phyloP scores from a whole-genome alignment of 78 protist genomes.

The Creolimax fragrantissima region DNA sequence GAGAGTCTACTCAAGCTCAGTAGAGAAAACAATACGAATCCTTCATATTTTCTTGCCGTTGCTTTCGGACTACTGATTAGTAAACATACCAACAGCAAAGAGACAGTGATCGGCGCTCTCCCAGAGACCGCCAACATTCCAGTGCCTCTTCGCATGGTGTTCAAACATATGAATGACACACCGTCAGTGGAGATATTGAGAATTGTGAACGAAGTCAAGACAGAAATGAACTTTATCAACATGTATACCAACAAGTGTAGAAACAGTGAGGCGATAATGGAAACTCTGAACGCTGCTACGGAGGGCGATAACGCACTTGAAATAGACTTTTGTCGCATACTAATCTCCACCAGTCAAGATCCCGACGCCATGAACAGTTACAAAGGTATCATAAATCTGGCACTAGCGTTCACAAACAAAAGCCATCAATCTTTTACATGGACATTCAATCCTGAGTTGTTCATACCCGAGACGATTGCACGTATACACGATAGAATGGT shows the following conservation, averaged over 20 bases:
- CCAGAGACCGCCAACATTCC: neutral
- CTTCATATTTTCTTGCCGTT: neutral
- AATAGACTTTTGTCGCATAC: neutral
- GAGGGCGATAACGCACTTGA: neutral
- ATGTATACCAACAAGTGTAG: neutral
- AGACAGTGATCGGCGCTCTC: neutral
- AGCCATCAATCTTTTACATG: neutral
- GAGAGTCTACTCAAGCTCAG: neutral
- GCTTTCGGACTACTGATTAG: neutral
- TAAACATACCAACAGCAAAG: slow-evolving; percentile 1
- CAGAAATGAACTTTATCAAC: neutral
- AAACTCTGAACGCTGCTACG: neutral
- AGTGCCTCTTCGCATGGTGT: neutral
- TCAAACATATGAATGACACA: neutral
- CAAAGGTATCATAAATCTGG: neutral
- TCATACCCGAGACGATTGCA: neutral
- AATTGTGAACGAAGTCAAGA: neutral
- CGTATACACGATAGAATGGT: neutral
- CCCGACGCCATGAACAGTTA: neutral
- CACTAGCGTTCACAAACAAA: neutral
- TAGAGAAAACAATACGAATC: neutral
- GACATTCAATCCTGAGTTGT: neutral
- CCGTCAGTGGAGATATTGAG: neutral
- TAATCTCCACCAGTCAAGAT: neutral
- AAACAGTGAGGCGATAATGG: neutral